phyloP scores from a whole-genome alignment of 2,329 filamentous ascomycete genomes.

The Immersiporthe knoxdaviesiana region DNA sequence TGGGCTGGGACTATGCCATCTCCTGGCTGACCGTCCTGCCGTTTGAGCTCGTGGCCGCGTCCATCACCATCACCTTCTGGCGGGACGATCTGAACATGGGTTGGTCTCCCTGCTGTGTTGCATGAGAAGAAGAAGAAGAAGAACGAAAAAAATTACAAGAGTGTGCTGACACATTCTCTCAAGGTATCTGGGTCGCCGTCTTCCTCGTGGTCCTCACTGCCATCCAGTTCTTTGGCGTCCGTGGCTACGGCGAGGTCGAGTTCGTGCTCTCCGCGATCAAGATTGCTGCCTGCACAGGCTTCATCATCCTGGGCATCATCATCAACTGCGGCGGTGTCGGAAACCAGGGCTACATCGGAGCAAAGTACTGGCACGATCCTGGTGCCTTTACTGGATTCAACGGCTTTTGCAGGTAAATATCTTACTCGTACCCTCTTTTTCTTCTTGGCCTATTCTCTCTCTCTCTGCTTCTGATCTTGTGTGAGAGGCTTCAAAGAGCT shows the following conservation, averaged over 20 bases:
- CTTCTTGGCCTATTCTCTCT: background rate
- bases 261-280: constrained; percentile 62
- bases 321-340: constrained; percentile 62
- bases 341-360: constrained; percentile 61
- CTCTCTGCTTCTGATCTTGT: too few relatives aligned
- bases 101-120: too few relatives aligned
- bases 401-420: constrained; percentile 44
- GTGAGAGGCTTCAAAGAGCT: too few relatives aligned
- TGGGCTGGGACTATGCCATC: constrained; percentile 58
- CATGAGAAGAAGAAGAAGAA: too few relatives aligned
- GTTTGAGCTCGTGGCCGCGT: constrained; percentile 58
- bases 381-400: constrained; percentile 58
- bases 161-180: background rate
- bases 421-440: too few relatives aligned
- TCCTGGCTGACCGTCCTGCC: constrained; percentile 54
- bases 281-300: constrained; percentile 60
- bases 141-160: too few relatives aligned
- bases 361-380: constrained; percentile 61
- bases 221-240: constrained; percentile 60
- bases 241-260: constrained; percentile 63
- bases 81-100: constrained; percentile 51
- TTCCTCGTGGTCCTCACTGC: constrained; percentile 55
- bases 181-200: constrained; percentile 56
- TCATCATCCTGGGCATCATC: constrained; percentile 66
- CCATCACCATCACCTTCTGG: constrained; percentile 60